Evolutionary conservation across 2,329 filamentous ascomycete genomes (phyloP).

Genomic region (Xylaria sp.): DNA sequence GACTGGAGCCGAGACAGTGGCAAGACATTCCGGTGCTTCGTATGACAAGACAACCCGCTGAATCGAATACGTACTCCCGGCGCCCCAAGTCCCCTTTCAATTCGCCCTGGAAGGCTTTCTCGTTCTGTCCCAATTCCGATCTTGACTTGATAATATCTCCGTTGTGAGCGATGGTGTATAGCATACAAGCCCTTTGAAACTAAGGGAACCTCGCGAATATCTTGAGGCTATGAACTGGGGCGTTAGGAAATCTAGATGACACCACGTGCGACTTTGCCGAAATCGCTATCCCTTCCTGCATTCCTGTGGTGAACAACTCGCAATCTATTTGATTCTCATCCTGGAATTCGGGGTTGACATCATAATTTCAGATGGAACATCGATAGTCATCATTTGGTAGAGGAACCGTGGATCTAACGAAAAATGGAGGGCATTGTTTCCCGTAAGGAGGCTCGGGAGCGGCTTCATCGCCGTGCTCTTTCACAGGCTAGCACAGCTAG

Average conservation of each 20-base stretch:
- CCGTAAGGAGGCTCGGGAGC: slow-evolving; percentile 44
- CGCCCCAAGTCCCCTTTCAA: slow-evolving; percentile 11
- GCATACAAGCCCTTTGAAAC: neutral
- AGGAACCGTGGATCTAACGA: neutral
- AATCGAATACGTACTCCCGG: slow-evolving; percentile 14
- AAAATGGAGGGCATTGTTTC: slow-evolving; percentile 43
- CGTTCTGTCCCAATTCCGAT: neutral
- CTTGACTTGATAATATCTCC: slow-evolving; percentile 7
- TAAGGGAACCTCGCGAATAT: slow-evolving; percentile 3
- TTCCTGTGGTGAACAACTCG: slow-evolving; percentile 11
- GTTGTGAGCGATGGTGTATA: slow-evolving; percentile 27
- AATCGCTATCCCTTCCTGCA: slow-evolving; percentile 27
- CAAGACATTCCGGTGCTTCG: slow-evolving; percentile 39
- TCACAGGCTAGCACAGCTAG: slow-evolving; percentile 56
- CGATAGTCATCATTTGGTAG: slow-evolving; percentile 12
- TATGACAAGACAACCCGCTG: slow-evolving; percentile 31
- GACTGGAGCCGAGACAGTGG: slow-evolving; percentile 41
- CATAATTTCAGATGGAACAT: slow-evolving; percentile 33
- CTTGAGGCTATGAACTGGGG: slow-evolving; percentile 19
- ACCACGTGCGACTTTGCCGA: slow-evolving; percentile 16
- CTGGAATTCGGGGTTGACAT: slow-evolving; percentile 30
- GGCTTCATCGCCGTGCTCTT: slow-evolving; percentile 53
- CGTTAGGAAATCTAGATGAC: slow-evolving; percentile 10
- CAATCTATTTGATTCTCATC: slow-evolving; percentile 14
- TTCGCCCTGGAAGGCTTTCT: slow-evolving; percentile 3